Base-by-base conservation (phyloP, 2,329 filamentous ascomycete species). In the Simplicillium sp. region DNA sequence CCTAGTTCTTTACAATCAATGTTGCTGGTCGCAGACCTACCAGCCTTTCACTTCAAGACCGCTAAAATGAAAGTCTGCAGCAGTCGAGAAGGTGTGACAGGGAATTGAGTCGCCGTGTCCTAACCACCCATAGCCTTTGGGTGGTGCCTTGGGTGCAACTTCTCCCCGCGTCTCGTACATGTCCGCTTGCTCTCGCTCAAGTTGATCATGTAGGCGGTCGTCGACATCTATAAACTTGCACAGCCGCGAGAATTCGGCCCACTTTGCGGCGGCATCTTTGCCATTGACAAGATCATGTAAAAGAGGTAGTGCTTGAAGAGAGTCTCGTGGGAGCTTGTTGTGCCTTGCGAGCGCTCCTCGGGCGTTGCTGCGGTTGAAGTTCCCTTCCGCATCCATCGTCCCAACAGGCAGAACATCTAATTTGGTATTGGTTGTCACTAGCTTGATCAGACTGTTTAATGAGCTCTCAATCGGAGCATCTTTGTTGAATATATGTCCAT, bases 281-380 rank as follows among this genome's bases (percentile, higher is more conserved):
- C 13, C 36, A 4, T 29, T n/a, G 3, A 50, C 17, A 11, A 60
- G 32, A 1, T 51, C 35, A 2, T 38, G 31, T 8, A 62, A 45
- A 2, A 40, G 44, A 2, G 58, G 59, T 0, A 64, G 50, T 0
- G 44, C 44, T 16, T 54, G 53, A 2, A 64, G 17, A 0, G 54
- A 60, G 29, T 64, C 60, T 0, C 29, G n/a, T 11, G 52, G 45
- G 0, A 40, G 3, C 37, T 61, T 63, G 11, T 45, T 42, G 31
- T 43, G 32, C 3, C 42, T 35, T 4, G 33, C 11, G 13, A 36
- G 32, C 6, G 16, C 11, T 6, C 13, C 13, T 2, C 29, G 20
- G 11, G 20, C 15, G 14, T 37, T 17, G 13, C 37, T 15, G 11
- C 38, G 37, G 4, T 31, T 5, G 13, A 2, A 3, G 11, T 31